Conservation (phyloP, 805 yeast species). For the Tetrapisispora taiwanensis region DNA sequence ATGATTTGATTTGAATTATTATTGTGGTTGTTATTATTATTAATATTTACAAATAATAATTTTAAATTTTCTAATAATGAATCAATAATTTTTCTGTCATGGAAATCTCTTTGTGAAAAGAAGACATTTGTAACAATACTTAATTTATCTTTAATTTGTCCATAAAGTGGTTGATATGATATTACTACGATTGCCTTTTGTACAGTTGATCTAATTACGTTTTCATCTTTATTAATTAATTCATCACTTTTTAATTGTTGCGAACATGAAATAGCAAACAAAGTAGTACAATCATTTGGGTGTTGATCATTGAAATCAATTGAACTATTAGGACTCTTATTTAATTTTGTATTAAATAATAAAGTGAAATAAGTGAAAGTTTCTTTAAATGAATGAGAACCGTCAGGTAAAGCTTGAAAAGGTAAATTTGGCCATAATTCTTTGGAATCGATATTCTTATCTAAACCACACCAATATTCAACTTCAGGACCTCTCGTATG, state of each 20-base stretch:
- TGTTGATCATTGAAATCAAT: slow-evolving; percentile 32
- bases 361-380: slow-evolving; percentile 86
- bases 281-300: slow-evolving; percentile 41
- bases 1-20: slow-evolving; percentile 8
- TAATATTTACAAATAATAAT: slow-evolving; percentile 26
- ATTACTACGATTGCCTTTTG: slow-evolving; percentile 87
- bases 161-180: slow-evolving; percentile 77
- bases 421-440: slow-evolving; percentile 77
- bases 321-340: slow-evolving; percentile 29
- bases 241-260: slow-evolving; percentile 65
- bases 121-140: slow-evolving; percentile 81
- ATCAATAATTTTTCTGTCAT: slow-evolving; percentile 57
- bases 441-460: slow-evolving; percentile 26
- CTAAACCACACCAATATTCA: slow-evolving; percentile 68
- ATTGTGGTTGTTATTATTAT: neutral
- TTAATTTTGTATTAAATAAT: slow-evolving; percentile 48
- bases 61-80: slow-evolving; percentile 60
- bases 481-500: slow-evolving; percentile 91
- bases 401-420: slow-evolving; percentile 93
- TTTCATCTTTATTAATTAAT: slow-evolving; percentile 45
- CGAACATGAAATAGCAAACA: slow-evolving; percentile 93
- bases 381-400: slow-evolving; percentile 87
- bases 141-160: slow-evolving; percentile 80
- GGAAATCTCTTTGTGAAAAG: slow-evolving; percentile 71
- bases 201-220: slow-evolving; percentile 74